These are phyloP conservation scores for Tremella mesenterica DNA, from an alignment of 768 basidiomycete species.

Conservation along the genomic window DNA sequence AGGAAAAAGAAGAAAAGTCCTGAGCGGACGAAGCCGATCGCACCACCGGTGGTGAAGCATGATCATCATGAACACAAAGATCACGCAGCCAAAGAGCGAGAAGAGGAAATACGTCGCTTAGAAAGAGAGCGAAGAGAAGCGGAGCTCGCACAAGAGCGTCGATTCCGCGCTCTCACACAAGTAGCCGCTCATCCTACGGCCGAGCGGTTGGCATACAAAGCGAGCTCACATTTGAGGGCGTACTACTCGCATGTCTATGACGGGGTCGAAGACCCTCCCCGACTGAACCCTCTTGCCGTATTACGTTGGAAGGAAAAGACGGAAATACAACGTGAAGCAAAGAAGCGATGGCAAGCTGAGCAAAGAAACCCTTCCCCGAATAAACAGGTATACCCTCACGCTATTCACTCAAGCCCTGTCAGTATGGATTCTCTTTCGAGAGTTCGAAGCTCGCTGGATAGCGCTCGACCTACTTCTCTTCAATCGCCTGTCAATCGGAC, in stretches of 20 bases:
- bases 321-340: conserved; percentile 22
- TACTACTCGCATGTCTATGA: conserved; percentile 34
- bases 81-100: conserved; percentile 11
- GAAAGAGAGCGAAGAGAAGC: conserved; percentile 32
- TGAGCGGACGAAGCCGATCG: background rate
- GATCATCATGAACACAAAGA: conserved; percentile 11
- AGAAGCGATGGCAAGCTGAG: conserved; percentile 19
- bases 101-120: conserved; percentile 15
- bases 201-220: conserved; percentile 21
- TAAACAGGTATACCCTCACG: background rate
- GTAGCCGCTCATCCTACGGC: conserved; percentile 32
- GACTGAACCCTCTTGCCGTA: conserved; percentile 30
- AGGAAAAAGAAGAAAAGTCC: conserved; percentile 5
- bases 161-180: conserved; percentile 27
- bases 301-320: conserved; percentile 28
- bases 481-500: conserved; percentile 1
- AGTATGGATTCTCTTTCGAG: conserved; percentile 8
- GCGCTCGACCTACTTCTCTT: conserved; percentile 2
- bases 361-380: background rate
- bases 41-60: conserved; percentile 1
- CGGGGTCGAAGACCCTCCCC: conserved; percentile 27
- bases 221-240: conserved; percentile 25
- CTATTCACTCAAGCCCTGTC: conserved; percentile 15
- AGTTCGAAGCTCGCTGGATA: conserved; percentile 7
- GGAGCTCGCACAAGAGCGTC: conserved; percentile 34